These are phyloP conservation scores for Inga laurina DNA, from an alignment of 306 rosid genomes.

Conservation along the genomic window DNA sequence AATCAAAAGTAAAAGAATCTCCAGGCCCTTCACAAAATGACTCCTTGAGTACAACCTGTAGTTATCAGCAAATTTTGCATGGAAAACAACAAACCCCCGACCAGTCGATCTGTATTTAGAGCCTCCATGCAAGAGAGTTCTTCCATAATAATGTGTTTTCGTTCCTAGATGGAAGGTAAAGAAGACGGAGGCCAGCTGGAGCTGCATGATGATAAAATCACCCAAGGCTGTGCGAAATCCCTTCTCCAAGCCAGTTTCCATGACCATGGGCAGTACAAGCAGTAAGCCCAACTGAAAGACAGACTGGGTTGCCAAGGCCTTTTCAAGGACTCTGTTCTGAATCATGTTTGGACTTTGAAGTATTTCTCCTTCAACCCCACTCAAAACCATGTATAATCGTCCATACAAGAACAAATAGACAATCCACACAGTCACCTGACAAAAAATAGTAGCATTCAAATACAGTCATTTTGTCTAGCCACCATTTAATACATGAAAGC, in stretches of 20 bases:
- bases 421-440: constrained; percentile 81
- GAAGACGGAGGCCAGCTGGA: constrained; percentile 95
- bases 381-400: constrained; percentile 91
- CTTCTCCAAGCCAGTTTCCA: constrained; percentile 98
- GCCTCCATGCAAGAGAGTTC: constrained; percentile 97
- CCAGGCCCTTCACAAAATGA: constrained; percentile 96
- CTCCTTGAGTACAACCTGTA: constrained; percentile 89
- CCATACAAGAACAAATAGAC: constrained; percentile 90
- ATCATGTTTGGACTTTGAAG: constrained; percentile 57
- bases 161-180: constrained; percentile 98
- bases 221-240: constrained; percentile 96
- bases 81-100: constrained; percentile 95
- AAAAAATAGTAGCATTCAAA: constrained; percentile 32
- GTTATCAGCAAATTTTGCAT: constrained; percentile 91
- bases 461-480: constrained; percentile 11
- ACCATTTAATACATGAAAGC: constrained; percentile 1
- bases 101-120: constrained; percentile 92
- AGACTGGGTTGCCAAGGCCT: constrained; percentile 90
- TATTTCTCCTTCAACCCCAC: constrained; percentile 87
- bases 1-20: constrained; percentile 67
- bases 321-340: constrained; percentile 78
- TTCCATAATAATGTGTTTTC: constrained; percentile 89
- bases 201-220: constrained; percentile 92
- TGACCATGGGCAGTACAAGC: constrained; percentile 89
- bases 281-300: constrained; percentile 84